A percentile compares a stretch with the other conserved stretches of the same genome.
Evolutionary conservation across 495 filamentous ascomycete genomes (phyloP).

Genomic region (Cercophora sp.): DNA sequence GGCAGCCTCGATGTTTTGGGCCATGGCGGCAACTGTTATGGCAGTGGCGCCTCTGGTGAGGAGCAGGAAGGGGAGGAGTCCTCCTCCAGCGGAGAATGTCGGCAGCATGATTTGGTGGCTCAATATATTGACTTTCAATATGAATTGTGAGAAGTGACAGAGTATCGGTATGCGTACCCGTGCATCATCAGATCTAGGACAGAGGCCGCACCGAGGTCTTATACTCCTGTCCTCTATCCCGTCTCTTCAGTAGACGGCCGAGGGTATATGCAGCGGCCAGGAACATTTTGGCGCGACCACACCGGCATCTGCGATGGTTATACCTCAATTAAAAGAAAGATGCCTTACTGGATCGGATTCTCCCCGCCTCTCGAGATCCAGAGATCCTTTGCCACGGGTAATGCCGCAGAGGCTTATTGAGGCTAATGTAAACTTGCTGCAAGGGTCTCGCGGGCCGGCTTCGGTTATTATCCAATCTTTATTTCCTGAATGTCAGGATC

Average conservation of each 20-base stretch:
- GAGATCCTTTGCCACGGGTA: no score
- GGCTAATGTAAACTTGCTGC: no score
- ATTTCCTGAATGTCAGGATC: no score
- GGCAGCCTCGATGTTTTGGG: slow-evolving; percentile 6
- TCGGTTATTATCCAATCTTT: no score
- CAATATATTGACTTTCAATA: no score
- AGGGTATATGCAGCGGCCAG: background rate
- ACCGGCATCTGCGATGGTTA: no score
- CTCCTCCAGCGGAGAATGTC: background rate
- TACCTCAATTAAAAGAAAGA: no score
- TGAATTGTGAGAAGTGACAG: background rate
- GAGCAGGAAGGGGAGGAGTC: background rate
- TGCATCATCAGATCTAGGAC: background rate
- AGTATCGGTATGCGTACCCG: background rate
- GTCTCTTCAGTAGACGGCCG: background rate
- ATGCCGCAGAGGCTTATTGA: no score
- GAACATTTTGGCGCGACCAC: no score
- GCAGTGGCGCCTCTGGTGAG: background rate
- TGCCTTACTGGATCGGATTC: no score
- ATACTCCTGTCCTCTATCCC: slow-evolving; percentile 3
- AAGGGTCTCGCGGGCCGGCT: no score
- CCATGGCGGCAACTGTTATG: slow-evolving; percentile 7
- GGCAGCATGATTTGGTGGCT: background rate
- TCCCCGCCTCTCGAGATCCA: no score
- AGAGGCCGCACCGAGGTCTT: background rate